Evolutionary conservation across 257 asterid species (phyloP), one percentile per base, ranked within the genome.

Genomic region (Scutellaria barbata): DNA sequence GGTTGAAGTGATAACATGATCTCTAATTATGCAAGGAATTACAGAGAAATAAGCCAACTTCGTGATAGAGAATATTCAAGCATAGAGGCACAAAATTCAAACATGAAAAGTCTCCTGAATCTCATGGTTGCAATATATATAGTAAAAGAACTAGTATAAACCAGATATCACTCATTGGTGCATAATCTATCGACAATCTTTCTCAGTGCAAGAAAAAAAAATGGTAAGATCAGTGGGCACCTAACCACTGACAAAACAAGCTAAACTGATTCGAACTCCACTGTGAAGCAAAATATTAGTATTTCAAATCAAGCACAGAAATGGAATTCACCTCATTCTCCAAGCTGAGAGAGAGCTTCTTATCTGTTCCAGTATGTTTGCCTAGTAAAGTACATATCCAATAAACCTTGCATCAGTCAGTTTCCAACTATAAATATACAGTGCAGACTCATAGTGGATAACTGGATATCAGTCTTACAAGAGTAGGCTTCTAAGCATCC

Each of bases 401-500:
- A 30, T 60, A 54, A 70, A 47, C 22, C 42, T 51, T 42, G 30
- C 42, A 48, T 70, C 52, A 74, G 40, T 39, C 30, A 61, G 8
- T 64, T 40, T 76, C 22, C 47, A 64, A 68, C 62, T 25, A 41
- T 2, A 67, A 55, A 65, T 52, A 30, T 55, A 76, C 35, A 6
- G 17, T 55, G n/a, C 13, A 22, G 62, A 51, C 53, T 16, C 59
- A 62, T 25, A 35, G 5, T 30, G 35, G 5, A 30, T 2, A 30
- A 30, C 35, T 59, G 46, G 30, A 73, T 54, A 71, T 65, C 53
- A 33, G 67, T 84, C 99, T 82, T 83, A 95, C 98, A 95, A 55
- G 98, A 95, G 84, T 89, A 95, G 35, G 99, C 96, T 78, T 95
- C 99, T 8, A 95, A 81, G 82, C 90, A 85, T 54, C 95, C 98